Evolutionary conservation across 2,329 filamentous ascomycete genomes (phyloP), one percentile per base, ranked within the genome.

Genomic region (Hypoxylon sp.): DNA sequence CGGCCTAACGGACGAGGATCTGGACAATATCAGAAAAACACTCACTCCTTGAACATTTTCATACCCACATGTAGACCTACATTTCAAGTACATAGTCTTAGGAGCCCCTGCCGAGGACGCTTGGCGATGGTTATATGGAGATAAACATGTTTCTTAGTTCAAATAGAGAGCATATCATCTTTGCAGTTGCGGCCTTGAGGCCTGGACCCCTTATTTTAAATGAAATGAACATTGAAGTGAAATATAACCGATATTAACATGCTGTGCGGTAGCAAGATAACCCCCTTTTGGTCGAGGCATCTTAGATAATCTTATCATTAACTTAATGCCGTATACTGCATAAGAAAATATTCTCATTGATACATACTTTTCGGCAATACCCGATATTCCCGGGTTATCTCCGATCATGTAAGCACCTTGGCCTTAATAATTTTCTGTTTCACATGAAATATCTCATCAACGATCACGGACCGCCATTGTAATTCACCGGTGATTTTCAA

Each of bases 1-100:
- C 10, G 57, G 31, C 4, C 54, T 75, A 22, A 70, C 58, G 20
- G 64, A 68, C 10, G 68, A 65, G 20, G 44, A 74, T n/a, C 17
- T 71, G 14, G 51, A 46, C 30, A 17, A 30, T n/a, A 11, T 64
- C 1, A 35, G 35, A 7, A 20, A 33, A 7, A 46, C 46, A n/a
- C 22, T 60, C 40, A 22, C 7, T 17, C 2, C 8, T 30, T 50
- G 14, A 31, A 31, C 25, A 17, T 20, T 44, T 44, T 44, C 10
- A 37, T 37, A 27, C 33, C 11, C 2, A 37, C 13, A 37, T 14
- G 11, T 37, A 10, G 10, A 13, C 13, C 2, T 37, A 14, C 25
- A 27, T 37, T 37, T 37, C 10, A 14, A 13, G 33, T 37, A 14
- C 25, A 27, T 27, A 27, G 25, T 27, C 25, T 27, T 27, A 27